Base-by-base conservation (phyloP, 2,329 filamentous ascomycete species). In the Aureobasidium sp. region DNA sequence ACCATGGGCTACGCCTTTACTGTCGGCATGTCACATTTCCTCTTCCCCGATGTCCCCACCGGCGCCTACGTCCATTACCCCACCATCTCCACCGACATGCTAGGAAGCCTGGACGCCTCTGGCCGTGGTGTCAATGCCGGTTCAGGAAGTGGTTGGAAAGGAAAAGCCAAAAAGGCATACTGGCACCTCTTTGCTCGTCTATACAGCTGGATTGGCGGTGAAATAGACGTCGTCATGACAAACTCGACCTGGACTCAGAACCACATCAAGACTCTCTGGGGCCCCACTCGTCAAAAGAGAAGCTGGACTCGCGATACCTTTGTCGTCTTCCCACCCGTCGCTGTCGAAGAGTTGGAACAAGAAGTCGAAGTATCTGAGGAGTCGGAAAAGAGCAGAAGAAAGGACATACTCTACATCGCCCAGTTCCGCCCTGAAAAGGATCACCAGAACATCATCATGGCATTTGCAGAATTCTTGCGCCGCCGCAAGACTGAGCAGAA, bases 381-480 rank as follows among this genome's bases (percentile, higher is more conserved):
- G 49, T 91, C 83, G 72, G 90, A 94, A 71, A 79, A 81, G 67
- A 76, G 78, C 55, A 85, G 94, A 39, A 82, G 90, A 65, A 86
- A 85, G 45, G 82, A 85, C 44, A 76, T 99, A 14, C 80, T 99
- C 21, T 99, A 96, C 76, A 96, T 99, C 68, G 94, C 93, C 2
- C 94, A 99, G 73, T 99, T 99, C 74, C 88, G 94, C 0, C 93
- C 94, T 0, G 94, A 99, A 74, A 99, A 99, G 80, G 96, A 97
- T 73, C 94, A 99, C 76, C 81, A 87, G 41, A 83, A 96, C 29
- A 88, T 99, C 60, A 78, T 99, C 45, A 84, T 89, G 67, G 86
- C 94, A 0, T 99, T 97, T 96, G 69, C 76, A 90, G 64, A 83
- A 84, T 68, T 64, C 64, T n/a, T 68, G 71, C 54, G 66, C 68